A percentile compares a stretch with the other conserved stretches of the same genome.
Conservation (phyloP, 768 basidiomycete species). For the Leccinum arenicola region DNA sequence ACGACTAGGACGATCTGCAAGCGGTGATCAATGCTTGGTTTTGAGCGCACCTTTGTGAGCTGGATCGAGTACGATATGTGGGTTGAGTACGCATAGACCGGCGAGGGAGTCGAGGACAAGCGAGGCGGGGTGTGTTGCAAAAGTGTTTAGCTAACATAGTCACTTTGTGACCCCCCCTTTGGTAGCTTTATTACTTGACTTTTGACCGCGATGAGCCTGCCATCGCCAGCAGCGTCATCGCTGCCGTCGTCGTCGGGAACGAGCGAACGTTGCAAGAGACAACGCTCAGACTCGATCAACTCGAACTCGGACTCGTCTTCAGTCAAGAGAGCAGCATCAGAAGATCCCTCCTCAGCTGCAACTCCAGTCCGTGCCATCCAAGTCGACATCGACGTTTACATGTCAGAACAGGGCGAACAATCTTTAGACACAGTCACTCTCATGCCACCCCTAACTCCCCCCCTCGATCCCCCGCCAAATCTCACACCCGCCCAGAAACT, state of each 20-base stretch:
- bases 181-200: neutral
- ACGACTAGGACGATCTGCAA: slow-evolving; percentile 46
- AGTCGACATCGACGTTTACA: slow-evolving; percentile 69
- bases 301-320: slow-evolving; percentile 65
- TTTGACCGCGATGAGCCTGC: slow-evolving; percentile 40
- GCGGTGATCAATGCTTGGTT: neutral
- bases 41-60: slow-evolving; percentile 60
- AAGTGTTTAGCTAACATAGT: slow-evolving; percentile 54
- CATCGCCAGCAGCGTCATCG: slow-evolving; percentile 40
- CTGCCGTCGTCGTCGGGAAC: slow-evolving; percentile 31
- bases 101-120: too few relatives aligned
- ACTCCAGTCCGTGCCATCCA: slow-evolving; percentile 32
- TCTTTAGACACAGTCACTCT: slow-evolving; percentile 16
- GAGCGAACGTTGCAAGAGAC: slow-evolving; percentile 57
- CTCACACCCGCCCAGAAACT: slow-evolving; percentile 46
- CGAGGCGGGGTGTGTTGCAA: slow-evolving; percentile 46
- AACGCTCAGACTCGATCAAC: slow-evolving; percentile 69
- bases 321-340: slow-evolving; percentile 76
- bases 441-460: slow-evolving; percentile 27
- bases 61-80: slow-evolving; percentile 61
- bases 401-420: slow-evolving; percentile 55
- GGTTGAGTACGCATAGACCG: too few relatives aligned
- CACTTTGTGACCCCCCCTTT: slow-evolving; percentile 11
- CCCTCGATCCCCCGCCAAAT: slow-evolving; percentile 21
- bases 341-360: slow-evolving; percentile 48